Conservation (phyloP, 495 filamentous ascomycete genomes). For the Bacidia gigantensis region DNA sequence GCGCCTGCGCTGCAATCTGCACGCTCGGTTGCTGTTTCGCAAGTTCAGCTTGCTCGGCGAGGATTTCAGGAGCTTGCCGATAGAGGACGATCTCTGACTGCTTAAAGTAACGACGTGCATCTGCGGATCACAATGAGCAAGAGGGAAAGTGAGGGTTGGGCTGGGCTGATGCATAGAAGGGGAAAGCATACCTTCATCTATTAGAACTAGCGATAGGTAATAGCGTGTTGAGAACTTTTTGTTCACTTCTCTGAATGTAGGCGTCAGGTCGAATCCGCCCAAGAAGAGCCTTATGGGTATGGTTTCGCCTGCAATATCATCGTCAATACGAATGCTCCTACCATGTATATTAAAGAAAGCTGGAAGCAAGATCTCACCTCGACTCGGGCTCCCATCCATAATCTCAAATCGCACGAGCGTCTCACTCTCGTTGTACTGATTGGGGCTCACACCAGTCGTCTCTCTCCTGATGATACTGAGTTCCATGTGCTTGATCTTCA, state of each 20-base stretch:
- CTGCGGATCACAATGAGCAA: slow-evolving; percentile 30
- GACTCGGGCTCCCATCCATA: slow-evolving; percentile 8
- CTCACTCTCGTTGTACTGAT: slow-evolving; percentile 99
- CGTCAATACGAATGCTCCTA: not conserved
- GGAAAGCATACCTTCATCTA: slow-evolving; percentile 66
- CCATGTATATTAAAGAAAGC: not conserved
- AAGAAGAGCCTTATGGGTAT: slow-evolving; percentile 97
- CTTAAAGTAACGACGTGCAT: slow-evolving; percentile 96
- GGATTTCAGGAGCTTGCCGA: slow-evolving; percentile 72
- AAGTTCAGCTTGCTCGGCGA: slow-evolving; percentile 23
- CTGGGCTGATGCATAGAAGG: not conserved
- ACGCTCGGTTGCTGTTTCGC: slow-evolving; percentile 16
- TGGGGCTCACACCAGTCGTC: slow-evolving; percentile 95
- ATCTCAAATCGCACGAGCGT: slow-evolving; percentile 96
- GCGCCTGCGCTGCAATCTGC: slow-evolving; percentile 15
- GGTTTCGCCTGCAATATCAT: slow-evolving; percentile 49
- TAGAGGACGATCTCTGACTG: slow-evolving; percentile 98
- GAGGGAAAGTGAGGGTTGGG: not conserved
- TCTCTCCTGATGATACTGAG: slow-evolving; percentile 93
- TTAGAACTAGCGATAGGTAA: slow-evolving; percentile 90
- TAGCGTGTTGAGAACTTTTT: slow-evolving; percentile 99
- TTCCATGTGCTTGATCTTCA: slow-evolving; percentile 99
- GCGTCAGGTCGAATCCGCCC: slow-evolving; percentile 92
- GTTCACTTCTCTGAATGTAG: slow-evolving; percentile 98
- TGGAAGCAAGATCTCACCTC: not conserved